Evolutionary conservation across 306 rosid genomes (phyloP), one percentile per base, ranked within the genome.

Genomic region (Bauhinia variegata): DNA sequence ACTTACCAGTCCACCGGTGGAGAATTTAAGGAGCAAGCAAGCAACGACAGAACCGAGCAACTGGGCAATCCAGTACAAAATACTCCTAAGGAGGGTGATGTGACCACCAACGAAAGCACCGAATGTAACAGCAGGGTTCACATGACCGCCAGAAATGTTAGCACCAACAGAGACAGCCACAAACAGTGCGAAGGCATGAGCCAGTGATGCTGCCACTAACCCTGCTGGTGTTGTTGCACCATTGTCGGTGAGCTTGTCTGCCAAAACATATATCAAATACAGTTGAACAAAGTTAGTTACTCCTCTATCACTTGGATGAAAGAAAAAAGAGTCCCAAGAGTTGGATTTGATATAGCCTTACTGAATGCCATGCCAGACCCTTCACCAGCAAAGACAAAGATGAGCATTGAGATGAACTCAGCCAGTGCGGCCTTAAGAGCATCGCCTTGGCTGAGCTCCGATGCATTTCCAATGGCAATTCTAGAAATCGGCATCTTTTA

Each of bases 11-110:
- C 90, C 96, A 37, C 87, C 95, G 8, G 96, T 87, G n/a, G 91
- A 72, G 39, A 89, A 15, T 53, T 75, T 79, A 46, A 89, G 93
- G 56, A 89, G 93, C 73, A 83, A 79, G 79, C 96, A 89, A 67
- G 93, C 96, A 61, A 89, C 74, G 0, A 89, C 87, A 53, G 93
- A 83, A 8, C 93, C 96, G 19, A 87, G 92, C 75, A 87, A 73
- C 81, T 89, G 96, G 57, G 93, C 96, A 32, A 89, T 87, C 93
- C 93, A 85, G 63, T 89, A 87, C 80, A 87, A 59, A 65, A 87
- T 11, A 69, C 79, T 75, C 74, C 84, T 87, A 6, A 85, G 5
- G 36, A 89, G 75, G 46, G 78, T 48, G 76, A 89, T 87, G 82
- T 89, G 87, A 23, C 96, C 96, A 1, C 96, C 96, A n/a, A 89